Percentiles rank a stretch among this genome's conserved stretches.
These are phyloP conservation scores for Drechslerella stenobrocha DNA, from an alignment of 2,329 filamentous ascomycete genomes.

Conservation along the genomic window DNA sequence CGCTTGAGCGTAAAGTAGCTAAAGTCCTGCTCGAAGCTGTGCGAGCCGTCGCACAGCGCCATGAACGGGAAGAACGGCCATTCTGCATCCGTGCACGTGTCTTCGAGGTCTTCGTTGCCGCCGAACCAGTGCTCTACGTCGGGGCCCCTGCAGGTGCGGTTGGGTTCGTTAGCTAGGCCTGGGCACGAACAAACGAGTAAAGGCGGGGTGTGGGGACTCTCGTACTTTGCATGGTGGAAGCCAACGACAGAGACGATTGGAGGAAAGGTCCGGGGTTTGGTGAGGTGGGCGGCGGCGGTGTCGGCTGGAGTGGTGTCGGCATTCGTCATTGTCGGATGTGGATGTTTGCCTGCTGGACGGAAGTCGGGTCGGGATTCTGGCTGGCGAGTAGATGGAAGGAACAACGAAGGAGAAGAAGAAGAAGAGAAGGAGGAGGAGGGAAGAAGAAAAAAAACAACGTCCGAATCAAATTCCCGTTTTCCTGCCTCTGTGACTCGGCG, in stretches of 20 bases:
- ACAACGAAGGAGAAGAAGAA: no score
- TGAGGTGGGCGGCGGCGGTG: background rate
- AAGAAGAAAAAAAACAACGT: background rate
- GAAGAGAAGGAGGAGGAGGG: background rate
- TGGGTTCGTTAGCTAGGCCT: slow-evolving; percentile 39
- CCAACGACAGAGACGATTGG: slow-evolving; percentile 79
- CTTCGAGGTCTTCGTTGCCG: slow-evolving; percentile 67
- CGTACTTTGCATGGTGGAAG: slow-evolving; percentile 73
- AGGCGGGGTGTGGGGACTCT: no score
- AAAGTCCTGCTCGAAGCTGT: slow-evolving; percentile 92
- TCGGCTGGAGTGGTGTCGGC: background rate
- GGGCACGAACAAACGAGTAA: no score
- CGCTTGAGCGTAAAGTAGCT: slow-evolving; percentile 85
- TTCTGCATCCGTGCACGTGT: slow-evolving; percentile 80
- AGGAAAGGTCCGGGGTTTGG: slow-evolving; percentile 58
- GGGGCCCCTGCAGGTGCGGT: slow-evolving; percentile 65
- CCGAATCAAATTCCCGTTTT: background rate
- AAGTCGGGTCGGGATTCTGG: background rate
- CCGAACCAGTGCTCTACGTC: slow-evolving; percentile 95
- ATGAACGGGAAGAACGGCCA: slow-evolving; percentile 94
- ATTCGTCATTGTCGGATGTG: slow-evolving; percentile 5
- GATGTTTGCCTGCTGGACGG: background rate
- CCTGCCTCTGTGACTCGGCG: background rate
- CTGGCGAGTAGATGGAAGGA: slow-evolving; percentile 1
- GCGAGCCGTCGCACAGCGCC: slow-evolving; percentile 92